phyloP scores from a whole-genome alignment of 106 monocot genomes.

The Platanthera zijinensis region DNA sequence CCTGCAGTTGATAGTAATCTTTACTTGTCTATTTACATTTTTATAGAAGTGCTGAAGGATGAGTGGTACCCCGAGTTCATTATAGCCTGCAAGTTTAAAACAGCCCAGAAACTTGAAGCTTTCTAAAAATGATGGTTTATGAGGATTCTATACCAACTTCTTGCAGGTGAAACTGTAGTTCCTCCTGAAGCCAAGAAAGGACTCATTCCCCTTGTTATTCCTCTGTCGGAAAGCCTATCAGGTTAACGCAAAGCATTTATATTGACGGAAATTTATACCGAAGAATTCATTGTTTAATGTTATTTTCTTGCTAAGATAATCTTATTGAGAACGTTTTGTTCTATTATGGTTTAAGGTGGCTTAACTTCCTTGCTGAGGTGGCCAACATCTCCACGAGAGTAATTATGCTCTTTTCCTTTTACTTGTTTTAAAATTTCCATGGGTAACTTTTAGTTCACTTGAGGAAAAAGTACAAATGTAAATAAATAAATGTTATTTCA shows the following conservation, averaged over 20 bases:
- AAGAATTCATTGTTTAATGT: not conserved
- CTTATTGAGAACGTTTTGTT: not conserved
- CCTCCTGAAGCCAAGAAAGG: constrained; percentile 79
- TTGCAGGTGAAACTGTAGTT: constrained; percentile 64
- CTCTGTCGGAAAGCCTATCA: constrained; percentile 69
- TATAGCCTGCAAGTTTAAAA: no score
- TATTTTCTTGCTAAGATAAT: constrained; percentile 1
- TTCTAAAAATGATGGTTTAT: not conserved
- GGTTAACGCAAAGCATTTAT: constrained; percentile 28
- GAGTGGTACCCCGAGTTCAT: no score
- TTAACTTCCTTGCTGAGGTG: constrained; percentile 87
- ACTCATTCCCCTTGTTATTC: constrained; percentile 79
- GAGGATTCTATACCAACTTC: constrained; percentile 1
- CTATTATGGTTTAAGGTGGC: constrained; percentile 40
- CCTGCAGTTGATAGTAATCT: no score
- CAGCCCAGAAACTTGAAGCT: no score
- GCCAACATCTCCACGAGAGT: constrained; percentile 93
- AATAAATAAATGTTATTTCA: not conserved
- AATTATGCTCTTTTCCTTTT: constrained; percentile 18
- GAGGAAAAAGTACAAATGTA: not conserved
- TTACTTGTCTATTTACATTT: no score
- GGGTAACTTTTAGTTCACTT: constrained; percentile 1
- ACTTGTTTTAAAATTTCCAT: not conserved
- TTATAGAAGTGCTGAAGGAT: no score
- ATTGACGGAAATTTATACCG: constrained; percentile 1